phyloP scores from a whole-genome alignment of 768 basidiomycete species.

The Sporobolomyces pararoseus region DNA sequence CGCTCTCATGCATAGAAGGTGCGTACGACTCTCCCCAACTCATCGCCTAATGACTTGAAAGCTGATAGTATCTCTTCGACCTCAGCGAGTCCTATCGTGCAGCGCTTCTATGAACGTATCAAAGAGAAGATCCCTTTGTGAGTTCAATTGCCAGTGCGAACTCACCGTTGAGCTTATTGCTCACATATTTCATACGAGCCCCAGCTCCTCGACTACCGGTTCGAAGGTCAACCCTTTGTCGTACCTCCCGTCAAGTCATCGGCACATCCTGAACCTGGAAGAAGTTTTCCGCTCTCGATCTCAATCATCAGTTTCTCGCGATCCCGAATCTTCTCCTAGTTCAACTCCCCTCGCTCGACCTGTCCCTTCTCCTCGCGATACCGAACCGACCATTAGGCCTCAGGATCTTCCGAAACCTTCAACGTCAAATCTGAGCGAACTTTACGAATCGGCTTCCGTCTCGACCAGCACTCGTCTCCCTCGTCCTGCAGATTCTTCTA shows the following conservation, averaged over 20 bases:
- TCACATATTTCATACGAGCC: background rate
- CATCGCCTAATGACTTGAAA: background rate
- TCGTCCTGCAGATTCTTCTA: background rate
- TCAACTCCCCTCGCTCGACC: too few species aligned
- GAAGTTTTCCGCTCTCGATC: too few species aligned
- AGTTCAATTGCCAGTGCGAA: background rate
- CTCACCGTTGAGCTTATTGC: too few species aligned
- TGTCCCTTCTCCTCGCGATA: background rate
- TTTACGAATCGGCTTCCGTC: background rate
- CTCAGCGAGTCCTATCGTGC: constrained; percentile 16
- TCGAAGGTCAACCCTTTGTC: too few species aligned
- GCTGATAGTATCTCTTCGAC: background rate
- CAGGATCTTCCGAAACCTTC: background rate
- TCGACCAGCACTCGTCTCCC: background rate
- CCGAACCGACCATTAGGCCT: too few species aligned
- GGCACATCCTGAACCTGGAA: too few species aligned
- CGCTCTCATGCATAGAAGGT: constrained; percentile 14
- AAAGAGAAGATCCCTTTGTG: constrained; percentile 4
- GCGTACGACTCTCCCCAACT: background rate
- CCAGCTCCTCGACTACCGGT: too few species aligned
- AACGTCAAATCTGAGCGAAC: background rate
- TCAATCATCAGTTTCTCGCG: too few species aligned
- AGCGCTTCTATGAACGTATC: constrained; percentile 23
- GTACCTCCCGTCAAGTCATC: too few species aligned
- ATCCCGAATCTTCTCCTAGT: too few species aligned